A percentile compares a stretch with the other conserved stretches of the same genome.
Evolutionary conservation across 805 yeast genomes (phyloP).

Genomic region (Ogataea pilisensis): DNA sequence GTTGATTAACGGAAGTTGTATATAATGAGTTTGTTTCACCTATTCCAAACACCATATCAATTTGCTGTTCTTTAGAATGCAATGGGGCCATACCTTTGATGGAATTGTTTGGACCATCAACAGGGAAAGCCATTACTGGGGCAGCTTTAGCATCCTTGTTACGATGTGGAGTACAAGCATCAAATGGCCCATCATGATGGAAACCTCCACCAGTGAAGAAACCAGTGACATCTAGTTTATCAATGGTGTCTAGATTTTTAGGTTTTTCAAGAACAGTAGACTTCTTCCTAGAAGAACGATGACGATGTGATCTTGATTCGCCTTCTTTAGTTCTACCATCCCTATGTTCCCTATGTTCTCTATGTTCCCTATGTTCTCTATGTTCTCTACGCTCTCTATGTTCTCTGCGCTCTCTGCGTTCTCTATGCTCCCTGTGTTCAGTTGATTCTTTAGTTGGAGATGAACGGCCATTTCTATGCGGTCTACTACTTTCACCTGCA

Average conservation of each 20-base stretch:
- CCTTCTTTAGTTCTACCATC: constrained; percentile 13
- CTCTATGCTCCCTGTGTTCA: constrained; percentile 13
- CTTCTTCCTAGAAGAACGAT: constrained; percentile 29
- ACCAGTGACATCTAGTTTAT: constrained; percentile 93
- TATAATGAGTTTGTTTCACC: constrained; percentile 44
- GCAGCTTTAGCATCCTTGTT: constrained; percentile 72
- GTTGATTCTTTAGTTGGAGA: constrained; percentile 13
- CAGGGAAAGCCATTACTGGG: constrained; percentile 94
- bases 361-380: constrained; percentile 11
- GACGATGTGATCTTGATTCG: constrained; percentile 34
- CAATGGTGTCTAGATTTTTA: constrained; percentile 86
- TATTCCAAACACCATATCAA: constrained; percentile 76
- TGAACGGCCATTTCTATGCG: constrained; percentile 7
- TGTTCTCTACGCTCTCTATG: constrained; percentile 15
- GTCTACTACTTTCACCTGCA: constrained; percentile 23
- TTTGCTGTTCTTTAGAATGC: constrained; percentile 53
- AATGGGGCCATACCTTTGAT: constrained; percentile 63
- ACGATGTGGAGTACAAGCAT: constrained; percentile 96
- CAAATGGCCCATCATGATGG: constrained; percentile 99
- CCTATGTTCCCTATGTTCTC: constrained; percentile 18
- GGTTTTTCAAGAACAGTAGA: constrained; percentile 45
- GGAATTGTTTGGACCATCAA: constrained; percentile 88
- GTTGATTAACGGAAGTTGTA: constrained; percentile 19
- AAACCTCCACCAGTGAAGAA: constrained; percentile 88
- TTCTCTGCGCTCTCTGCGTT: constrained; percentile 16